Evolutionary conservation across 2,329 filamentous ascomycete genomes (phyloP), one percentile per base, ranked within the genome.

Genomic region (Emmonsia crescens): DNA sequence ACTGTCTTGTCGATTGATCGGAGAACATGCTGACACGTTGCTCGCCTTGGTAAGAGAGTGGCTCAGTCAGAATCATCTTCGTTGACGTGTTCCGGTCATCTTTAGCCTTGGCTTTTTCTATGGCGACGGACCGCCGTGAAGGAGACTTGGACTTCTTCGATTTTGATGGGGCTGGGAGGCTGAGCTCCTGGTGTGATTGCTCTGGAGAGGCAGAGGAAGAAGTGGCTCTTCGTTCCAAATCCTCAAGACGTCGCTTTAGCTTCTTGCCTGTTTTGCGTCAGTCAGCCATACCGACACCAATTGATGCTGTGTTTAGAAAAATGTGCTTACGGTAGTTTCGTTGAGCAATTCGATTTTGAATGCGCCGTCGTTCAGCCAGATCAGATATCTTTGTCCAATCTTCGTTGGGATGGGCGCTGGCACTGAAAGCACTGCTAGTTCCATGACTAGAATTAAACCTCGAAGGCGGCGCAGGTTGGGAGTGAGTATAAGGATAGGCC

Each of bases 331-430:
- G 91, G 80, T 96, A 96, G 80, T 96, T 96, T 71, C 92, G 88
- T 79, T 97, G 93, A 68, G 93, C 93, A 82, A 97, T 96, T 69
- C 93, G 87, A 79, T 97, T 97, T 78, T 97, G 92, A 79, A 96
- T 96, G 73, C 92, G 85, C 71, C 92, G 83, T 72, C 94, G 87
- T 79, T 97, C 93, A 59, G 92, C 93, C 63, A 97, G 86, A 76
- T 97, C 93, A 62, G 93, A 96, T 74, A 97, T 96, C 85, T 96
- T 96, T 73, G 93, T 96, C 93, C 93, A 97, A 79, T 97, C 93
- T 79, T 97, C 93, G 72, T 96, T 92, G 61, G 93, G 89, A 75
- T 96, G 95, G 69, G 92, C 93, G 66, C 91, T 95, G 70, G 88
- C 89, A 78, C 90, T 95, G 81, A 96, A 96, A 69, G 93, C 93